Conservation (phyloP, 768 basidiomycete genomes). For the Wakefieldia striispora region DNA sequence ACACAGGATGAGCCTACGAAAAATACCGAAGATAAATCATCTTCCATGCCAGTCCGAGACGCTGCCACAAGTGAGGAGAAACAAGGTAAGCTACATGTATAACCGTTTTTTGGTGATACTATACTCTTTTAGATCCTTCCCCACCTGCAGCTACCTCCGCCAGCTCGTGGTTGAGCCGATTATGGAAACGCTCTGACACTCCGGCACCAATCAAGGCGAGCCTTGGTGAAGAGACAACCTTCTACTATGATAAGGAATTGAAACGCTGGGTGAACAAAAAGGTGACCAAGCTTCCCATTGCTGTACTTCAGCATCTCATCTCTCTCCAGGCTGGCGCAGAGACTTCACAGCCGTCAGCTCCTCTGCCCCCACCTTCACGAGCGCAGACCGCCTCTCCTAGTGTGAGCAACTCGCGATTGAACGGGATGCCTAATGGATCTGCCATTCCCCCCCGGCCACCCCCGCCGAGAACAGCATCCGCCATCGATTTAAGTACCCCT, state of each 20-base stretch:
- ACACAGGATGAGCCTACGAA: conserved; percentile 31
- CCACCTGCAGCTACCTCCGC: conserved; percentile 31
- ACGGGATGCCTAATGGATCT: conserved; percentile 26
- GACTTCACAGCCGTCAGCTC: conserved; percentile 47
- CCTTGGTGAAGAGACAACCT: conserved; percentile 85
- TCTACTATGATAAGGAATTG: conserved; percentile 93
- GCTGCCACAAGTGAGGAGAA: conserved; percentile 25
- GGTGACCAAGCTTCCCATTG: conserved; percentile 39
- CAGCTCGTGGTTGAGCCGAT: conserved; percentile 78
- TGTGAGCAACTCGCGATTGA: conserved; percentile 37
- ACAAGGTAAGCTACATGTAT: conserved; percentile 26
- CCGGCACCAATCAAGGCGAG: conserved; percentile 85
- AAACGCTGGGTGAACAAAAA: conserved; percentile 97
- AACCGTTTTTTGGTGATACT: neutral
- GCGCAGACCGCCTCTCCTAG: conserved; percentile 86
- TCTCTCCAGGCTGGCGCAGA: conserved; percentile 51
- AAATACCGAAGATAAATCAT: conserved; percentile 23
- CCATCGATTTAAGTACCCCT: conserved; percentile 56
- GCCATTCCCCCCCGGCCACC: conserved; percentile 13
- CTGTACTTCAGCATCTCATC: neutral
- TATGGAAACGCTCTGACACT: conserved; percentile 69
- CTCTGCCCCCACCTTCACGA: conserved; percentile 78
- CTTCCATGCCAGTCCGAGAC: conserved; percentile 17
- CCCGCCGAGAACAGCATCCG: conserved; percentile 55
- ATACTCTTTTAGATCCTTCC: conserved; percentile 1